A percentile compares a stretch with the other conserved stretches of the same genome.
Evolutionary conservation across 202 grass and related monocot genomes (phyloP).

Genomic region (Panicum hallii): DNA sequence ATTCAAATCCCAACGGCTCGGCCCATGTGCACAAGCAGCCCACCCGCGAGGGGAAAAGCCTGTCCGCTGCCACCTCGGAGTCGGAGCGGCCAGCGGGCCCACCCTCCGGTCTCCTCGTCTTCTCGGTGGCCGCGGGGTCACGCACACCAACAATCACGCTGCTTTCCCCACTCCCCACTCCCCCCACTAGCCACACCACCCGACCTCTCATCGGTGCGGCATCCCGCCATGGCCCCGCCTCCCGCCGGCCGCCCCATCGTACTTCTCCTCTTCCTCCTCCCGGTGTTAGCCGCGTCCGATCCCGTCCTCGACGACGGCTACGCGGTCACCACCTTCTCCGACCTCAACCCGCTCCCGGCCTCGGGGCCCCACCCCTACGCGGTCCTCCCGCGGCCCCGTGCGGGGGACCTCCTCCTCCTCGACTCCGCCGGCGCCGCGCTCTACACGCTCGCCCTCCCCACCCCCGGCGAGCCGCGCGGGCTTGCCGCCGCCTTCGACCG

Average conservation of each 20-base stretch:
- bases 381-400: constrained; percentile 43
- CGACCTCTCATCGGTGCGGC: not conserved
- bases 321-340: constrained; percentile 45
- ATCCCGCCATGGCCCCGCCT: constrained; percentile 23
- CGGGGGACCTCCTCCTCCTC: constrained; percentile 57
- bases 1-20: no score
- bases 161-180: not conserved
- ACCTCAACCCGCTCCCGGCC: constrained; percentile 40
- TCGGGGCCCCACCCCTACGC: constrained; percentile 43
- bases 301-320: constrained; percentile 56
- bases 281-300: constrained; percentile 18
- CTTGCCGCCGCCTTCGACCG: constrained; percentile 49
- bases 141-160: not conserved
- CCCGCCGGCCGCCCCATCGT: not conserved
- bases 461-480: not conserved
- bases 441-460: constrained; percentile 49
- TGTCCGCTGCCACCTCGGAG: not conserved
- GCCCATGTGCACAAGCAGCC: no score
- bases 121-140: no score
- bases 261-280: not conserved
- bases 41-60: no score
- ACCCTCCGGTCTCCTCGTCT: not conserved
- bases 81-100: not conserved
- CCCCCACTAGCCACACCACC: not conserved
- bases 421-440: constrained; percentile 47